phyloP scores from a whole-genome alignment of 148 eudicot species.

The Dysphania ambrosioides region DNA sequence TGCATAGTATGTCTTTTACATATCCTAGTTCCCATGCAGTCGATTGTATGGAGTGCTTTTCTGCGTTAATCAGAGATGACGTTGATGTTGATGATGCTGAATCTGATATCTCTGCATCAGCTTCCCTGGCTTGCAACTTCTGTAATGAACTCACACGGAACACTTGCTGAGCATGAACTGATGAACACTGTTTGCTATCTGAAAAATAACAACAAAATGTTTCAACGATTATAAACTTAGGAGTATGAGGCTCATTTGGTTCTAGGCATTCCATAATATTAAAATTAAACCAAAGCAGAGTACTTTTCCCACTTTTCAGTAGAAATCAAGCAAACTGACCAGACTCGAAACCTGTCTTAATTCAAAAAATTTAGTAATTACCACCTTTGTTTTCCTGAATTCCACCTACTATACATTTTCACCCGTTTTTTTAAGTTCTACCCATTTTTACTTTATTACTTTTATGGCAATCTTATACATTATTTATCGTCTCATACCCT shows the following conservation, averaged over 20 bases:
- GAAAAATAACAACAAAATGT: slow-evolving; percentile 16
- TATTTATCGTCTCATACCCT: too few relatives aligned
- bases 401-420: too few relatives aligned
- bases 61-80: slow-evolving; percentile 17
- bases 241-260: not conserved
- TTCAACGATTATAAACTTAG: slow-evolving; percentile 4
- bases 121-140: slow-evolving; percentile 34
- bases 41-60: slow-evolving; percentile 27
- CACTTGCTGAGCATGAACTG: slow-evolving; percentile 53
- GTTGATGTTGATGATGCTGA: slow-evolving; percentile 66
- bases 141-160: slow-evolving; percentile 30
- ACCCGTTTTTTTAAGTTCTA: too few relatives aligned
- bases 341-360: too few relatives aligned
- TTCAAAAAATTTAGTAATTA: too few relatives aligned
- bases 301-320: not conserved
- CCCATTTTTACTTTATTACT: too few relatives aligned
- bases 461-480: too few relatives aligned
- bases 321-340: too few relatives aligned
- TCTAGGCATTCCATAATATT: not conserved
- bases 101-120: slow-evolving; percentile 70
- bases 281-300: not conserved
- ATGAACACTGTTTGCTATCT: slow-evolving; percentile 66
- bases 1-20: slow-evolving; percentile 51
- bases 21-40: slow-evolving; percentile 63
- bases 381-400: too few relatives aligned